Evolutionary conservation across 2,329 filamentous ascomycete genomes (phyloP).

Genomic region (Colletotrichum somersetense): DNA sequence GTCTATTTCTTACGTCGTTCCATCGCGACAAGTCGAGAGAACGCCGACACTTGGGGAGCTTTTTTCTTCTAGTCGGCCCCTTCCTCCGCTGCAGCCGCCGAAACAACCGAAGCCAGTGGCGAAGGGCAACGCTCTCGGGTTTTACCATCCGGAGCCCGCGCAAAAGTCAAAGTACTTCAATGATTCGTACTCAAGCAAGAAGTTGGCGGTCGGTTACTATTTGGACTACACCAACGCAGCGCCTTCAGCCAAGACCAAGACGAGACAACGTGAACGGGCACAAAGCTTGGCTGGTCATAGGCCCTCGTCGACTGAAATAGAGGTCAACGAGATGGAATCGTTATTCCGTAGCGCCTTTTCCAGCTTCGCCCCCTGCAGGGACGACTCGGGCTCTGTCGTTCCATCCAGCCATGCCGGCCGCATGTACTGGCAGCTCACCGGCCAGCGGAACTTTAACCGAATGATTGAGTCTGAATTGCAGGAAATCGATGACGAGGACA

Average conservation of each 20-base stretch:
- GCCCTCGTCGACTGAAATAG: constrained; percentile 66
- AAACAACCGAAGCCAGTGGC: constrained; percentile 78
- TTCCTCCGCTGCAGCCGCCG: constrained; percentile 77
- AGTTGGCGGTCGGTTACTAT: constrained; percentile 76
- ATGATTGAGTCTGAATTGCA: constrained; percentile 68
- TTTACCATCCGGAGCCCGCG: constrained; percentile 66
- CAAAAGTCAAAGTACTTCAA: constrained; percentile 67
- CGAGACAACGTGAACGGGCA: constrained; percentile 78
- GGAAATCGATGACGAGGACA: constrained; percentile 55
- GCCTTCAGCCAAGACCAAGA: constrained; percentile 65
- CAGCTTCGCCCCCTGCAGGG: constrained; percentile 81
- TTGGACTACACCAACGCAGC: constrained; percentile 76
- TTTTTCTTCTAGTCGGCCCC: constrained; percentile 75
- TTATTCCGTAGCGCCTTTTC: constrained; percentile 84
- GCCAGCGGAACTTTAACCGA: constrained; percentile 74
- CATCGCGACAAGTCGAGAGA: constrained; percentile 58
- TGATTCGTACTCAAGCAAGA: constrained; percentile 75
- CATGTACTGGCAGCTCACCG: constrained; percentile 82
- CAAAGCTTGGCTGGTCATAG: constrained; percentile 74
- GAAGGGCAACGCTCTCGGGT: constrained; percentile 69
- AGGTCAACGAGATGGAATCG: constrained; percentile 77
- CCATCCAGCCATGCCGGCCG: constrained; percentile 75
- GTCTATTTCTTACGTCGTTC: constrained; percentile 73
- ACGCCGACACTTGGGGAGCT: constrained; percentile 78
- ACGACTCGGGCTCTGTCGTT: constrained; percentile 78